Base-by-base conservation (phyloP, 1,284 basidiomycete genomes). In the Boletus mariae region DNA sequence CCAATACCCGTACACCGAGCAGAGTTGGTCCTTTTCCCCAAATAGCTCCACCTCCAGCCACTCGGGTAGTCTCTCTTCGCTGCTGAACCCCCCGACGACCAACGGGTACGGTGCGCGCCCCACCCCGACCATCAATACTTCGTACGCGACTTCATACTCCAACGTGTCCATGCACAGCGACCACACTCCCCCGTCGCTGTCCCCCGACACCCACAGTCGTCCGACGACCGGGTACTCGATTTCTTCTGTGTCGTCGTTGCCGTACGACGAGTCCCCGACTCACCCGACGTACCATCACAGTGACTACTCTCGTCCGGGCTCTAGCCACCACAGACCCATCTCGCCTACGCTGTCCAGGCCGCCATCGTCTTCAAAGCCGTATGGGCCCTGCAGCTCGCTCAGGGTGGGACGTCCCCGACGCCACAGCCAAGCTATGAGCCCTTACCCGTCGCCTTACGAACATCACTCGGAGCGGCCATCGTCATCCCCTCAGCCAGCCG, bases 221-320 rank as follows among this genome's bases (percentile, higher is more conserved):
- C 89, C 89, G 3, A 85, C 84, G 1, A 90, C 89, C 0, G 87
- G 89, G 12, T 92, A 92, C 68, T 90, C 87, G 28, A 87, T 88
- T 52, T 84, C 86, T 2, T 89, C 87, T 13, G 84, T 87, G 61
- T 84, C 83, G 1, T 87, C 86, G 13, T 65, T 88, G 58, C 77
- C 83, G 1, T 90, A 89, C 67, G 84, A 85, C 47, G 85, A 90
- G 51, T 73, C 73, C 23, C 65, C 69, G 1, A 70, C 68, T 23
- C 78, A 80, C 51, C 71, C 74, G 44, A 71, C 73, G 13, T 73
- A 78, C 55, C 80, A 85, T 54, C 85, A 83, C 37, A 65, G 71
- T 32, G 76, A 80, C 61, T 75, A 76, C 65, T 85, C 85, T 42
- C 82, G 87, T 26, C 86, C 87, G 0, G 77, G 75, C 57, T 90